Evolutionary conservation across 164 flowering plant species (phyloP), one percentile per base, ranked within the genome.

Genomic region (Macadamia tetraphylla): DNA sequence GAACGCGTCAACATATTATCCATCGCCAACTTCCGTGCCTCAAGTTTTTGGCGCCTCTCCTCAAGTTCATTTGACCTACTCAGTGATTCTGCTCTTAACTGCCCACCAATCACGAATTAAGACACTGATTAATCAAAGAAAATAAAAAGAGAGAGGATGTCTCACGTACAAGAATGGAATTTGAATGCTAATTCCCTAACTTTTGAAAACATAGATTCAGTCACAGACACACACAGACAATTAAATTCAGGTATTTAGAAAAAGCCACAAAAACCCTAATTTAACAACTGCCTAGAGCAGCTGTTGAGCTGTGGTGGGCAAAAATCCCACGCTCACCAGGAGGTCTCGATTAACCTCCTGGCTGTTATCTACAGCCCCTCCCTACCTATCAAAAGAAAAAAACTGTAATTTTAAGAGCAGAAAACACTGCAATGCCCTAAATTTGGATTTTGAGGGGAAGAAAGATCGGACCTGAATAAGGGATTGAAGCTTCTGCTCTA

Each of bases 1-100:
- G 86, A 77, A 23, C 62, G 77, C 83, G 76, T 74, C 64, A 78
- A 73, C 79, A 77, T 73, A 68, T 81, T 87, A 51, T 76, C 85
- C 86, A 88, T 76, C 69, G 74, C 75, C 78, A 81, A 58, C 64
- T 85, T 84, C 42, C 79, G 81, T 42, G 77, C 81, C 64, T 85
- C 90, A 68, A 90, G 66, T 67, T 77, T 90, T 71, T 84, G 81
- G 14, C 74, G 81, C 84, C 90, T 88, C 77, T 85, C 87, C 71
- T 90, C 89, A 56, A 94, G 83, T 75, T 86, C 86, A 85, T 92
- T 94, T 52, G 75, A 75, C 66, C 87, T 78, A 70, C 69, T 76
- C 69, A 90, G 74, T 32, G 91, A 82, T 70, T 87, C 90, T 32
- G 87, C 77, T 66, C 82, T 74, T 63, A 82, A 84, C 98, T 94